Percentiles rank a stretch among this genome's conserved stretches.
These are phyloP conservation scores for Trichopus zeylanicus DNA, from an alignment of 116 monocot species.

Conservation along the genomic window DNA sequence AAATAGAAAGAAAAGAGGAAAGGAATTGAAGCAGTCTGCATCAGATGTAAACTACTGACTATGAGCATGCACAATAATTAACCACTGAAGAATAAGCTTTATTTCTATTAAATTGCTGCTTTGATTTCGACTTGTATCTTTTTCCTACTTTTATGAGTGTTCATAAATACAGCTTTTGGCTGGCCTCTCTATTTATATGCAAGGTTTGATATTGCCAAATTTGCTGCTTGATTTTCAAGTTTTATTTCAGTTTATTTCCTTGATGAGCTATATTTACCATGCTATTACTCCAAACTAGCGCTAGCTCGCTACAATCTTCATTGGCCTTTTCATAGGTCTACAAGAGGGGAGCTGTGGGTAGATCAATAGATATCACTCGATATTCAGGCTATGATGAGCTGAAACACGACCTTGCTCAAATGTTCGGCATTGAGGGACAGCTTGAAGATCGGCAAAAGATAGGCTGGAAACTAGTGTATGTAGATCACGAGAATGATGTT, in stretches of 20 bases:
- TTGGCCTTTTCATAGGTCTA: constrained; percentile 41
- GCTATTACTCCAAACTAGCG: neutral
- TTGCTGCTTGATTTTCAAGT: too few relatives aligned
- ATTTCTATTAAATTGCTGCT: too few relatives aligned
- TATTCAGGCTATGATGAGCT: constrained; percentile 76
- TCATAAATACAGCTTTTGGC: too few relatives aligned
- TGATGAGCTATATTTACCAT: neutral
- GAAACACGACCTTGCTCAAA: constrained; percentile 69
- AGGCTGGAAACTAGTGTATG: constrained; percentile 87
- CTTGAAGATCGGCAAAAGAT: constrained; percentile 77
- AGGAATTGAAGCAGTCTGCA: too few relatives aligned
- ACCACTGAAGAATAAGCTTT: too few relatives aligned
- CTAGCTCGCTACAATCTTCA: neutral
- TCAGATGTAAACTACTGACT: too few relatives aligned
- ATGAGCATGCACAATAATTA: too few relatives aligned
- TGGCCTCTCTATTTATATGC: neutral
- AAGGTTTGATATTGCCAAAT: too few relatives aligned
- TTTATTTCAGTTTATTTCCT: neutral
- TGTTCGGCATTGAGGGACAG: constrained; percentile 82
- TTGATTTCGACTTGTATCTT: too few relatives aligned
- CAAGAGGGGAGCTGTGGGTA: constrained; percentile 82
- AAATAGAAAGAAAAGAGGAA: too few relatives aligned
- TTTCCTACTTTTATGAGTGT: too few relatives aligned
- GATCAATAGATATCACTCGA: constrained; percentile 77
- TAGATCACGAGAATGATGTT: constrained; percentile 82